phyloP scores from a whole-genome alignment of 179 eudicot genomes.

The Carnegiea gigantea region DNA sequence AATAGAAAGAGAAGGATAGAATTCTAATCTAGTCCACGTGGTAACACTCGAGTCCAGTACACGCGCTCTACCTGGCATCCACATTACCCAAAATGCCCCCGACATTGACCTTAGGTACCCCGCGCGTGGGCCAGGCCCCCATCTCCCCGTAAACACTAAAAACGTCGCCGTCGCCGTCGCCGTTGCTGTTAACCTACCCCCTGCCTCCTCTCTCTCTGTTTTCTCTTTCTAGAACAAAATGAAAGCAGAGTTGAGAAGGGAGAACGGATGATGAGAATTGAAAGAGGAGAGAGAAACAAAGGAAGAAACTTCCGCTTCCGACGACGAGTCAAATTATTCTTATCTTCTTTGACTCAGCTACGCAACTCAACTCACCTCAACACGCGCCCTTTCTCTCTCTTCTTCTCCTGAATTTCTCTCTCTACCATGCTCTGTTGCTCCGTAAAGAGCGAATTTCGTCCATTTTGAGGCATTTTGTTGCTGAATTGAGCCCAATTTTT shows the following conservation, averaged over 20 bases:
- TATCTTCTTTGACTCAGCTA: slow-evolving; percentile 43
- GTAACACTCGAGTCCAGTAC: neutral
- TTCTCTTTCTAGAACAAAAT: neutral
- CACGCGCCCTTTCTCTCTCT: neutral
- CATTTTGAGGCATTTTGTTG: neutral
- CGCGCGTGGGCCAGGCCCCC: too few species aligned
- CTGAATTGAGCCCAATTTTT: slow-evolving; percentile 3
- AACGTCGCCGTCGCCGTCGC: slow-evolving; percentile 32
- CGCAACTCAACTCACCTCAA: slow-evolving; percentile 11
- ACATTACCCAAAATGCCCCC: neutral
- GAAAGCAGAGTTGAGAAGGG: neutral
- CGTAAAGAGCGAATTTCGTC: neutral
- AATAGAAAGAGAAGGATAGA: too few species aligned
- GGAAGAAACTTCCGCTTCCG: slow-evolving; percentile 4
- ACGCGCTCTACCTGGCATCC: neutral
- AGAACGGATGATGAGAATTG: neutral
- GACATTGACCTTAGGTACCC: neutral
- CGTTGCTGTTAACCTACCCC: slow-evolving; percentile 35
- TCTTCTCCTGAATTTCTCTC: neutral
- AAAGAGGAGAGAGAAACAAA: slow-evolving; percentile 10
- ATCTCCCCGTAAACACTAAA: neutral
- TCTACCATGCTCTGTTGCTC: neutral
- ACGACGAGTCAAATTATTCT: slow-evolving; percentile 40
- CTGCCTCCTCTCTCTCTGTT: neutral
- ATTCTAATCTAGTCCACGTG: neutral